Evolutionary conservation across 495 filamentous ascomycete species (phyloP).

Genomic region (Pseudotulostoma volvatum): DNA sequence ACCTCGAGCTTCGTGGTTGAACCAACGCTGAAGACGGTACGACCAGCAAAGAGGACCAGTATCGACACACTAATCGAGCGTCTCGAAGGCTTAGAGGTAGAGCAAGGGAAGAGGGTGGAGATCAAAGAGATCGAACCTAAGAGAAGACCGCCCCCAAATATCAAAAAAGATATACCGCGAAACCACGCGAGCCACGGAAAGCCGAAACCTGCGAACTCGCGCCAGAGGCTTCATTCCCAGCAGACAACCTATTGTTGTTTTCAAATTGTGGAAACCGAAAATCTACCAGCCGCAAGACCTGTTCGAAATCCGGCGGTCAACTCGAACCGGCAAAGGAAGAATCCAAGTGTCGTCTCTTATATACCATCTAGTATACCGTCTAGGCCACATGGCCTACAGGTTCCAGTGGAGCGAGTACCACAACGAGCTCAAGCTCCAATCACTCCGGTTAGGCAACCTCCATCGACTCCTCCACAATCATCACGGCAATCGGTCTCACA

Average conservation of each 20-base stretch:
- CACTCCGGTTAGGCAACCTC: not conserved
- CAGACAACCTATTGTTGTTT: constrained; percentile 26
- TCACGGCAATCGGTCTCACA: not conserved
- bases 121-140: constrained; percentile 4
- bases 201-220: not conserved
- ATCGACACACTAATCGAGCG: constrained; percentile 70
- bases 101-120: constrained; percentile 16
- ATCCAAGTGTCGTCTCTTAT: not conserved
- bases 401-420: not conserved
- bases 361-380: not conserved
- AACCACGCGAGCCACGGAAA: constrained; percentile 8
- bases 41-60: constrained; percentile 39
- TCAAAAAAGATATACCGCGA: constrained; percentile 13
- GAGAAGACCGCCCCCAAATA: constrained; percentile 6
- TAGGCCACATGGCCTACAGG: constrained; percentile 2
- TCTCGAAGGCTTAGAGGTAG: constrained; percentile 52
- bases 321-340: not conserved
- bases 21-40: constrained; percentile 3
- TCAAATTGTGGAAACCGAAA: constrained; percentile 7
- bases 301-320: not conserved
- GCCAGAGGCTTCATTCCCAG: constrained; percentile 4
- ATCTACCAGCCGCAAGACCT: not conserved
- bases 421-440: not conserved
- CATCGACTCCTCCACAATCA: constrained; percentile 5
- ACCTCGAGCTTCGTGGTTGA: constrained; percentile 1